A percentile compares a stretch with the other conserved stretches of the same genome.
These are phyloP conservation scores for Eucalyptus brandiana DNA, from an alignment of 345 rosid species.

Conservation along the genomic window DNA sequence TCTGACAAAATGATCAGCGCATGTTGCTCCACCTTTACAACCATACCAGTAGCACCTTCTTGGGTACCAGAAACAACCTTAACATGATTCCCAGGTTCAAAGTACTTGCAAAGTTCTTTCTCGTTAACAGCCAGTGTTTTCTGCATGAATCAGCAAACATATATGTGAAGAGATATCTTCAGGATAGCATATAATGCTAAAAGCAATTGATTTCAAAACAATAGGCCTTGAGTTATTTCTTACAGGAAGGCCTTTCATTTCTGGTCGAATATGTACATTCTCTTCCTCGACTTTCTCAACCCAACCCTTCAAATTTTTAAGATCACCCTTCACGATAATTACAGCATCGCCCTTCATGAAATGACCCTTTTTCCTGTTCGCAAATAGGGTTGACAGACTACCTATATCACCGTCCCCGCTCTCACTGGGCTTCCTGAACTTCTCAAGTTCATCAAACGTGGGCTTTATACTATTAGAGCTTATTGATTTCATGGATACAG, in stretches of 20 bases:
- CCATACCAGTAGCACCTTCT: conserved; percentile 97
- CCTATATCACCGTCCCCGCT: conserved; percentile 69
- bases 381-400: conserved; percentile 74
- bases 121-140: conserved; percentile 79
- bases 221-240: conserved; percentile 7
- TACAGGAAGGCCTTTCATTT: conserved; percentile 91
- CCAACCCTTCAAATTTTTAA: conserved; percentile 92
- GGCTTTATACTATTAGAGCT: conserved; percentile 69
- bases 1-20: conserved; percentile 80
- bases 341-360: conserved; percentile 98
- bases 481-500: conserved; percentile 80
- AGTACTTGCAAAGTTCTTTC: conserved; percentile 87
- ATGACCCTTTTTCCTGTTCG: conserved; percentile 94
- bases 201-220: neutral
- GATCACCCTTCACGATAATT: conserved; percentile 87
- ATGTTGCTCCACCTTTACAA: conserved; percentile 93
- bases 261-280: conserved; percentile 78
- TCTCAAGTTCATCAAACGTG: conserved; percentile 93
- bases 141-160: conserved; percentile 17
- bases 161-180: neutral
- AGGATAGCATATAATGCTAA: neutral
- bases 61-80: conserved; percentile 93
- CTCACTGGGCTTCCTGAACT: conserved; percentile 70
- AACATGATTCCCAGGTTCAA: conserved; percentile 97
- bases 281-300: conserved; percentile 99